Conservation (phyloP, 768 basidiomycete genomes). For the Dacryopinax primogenitus region DNA sequence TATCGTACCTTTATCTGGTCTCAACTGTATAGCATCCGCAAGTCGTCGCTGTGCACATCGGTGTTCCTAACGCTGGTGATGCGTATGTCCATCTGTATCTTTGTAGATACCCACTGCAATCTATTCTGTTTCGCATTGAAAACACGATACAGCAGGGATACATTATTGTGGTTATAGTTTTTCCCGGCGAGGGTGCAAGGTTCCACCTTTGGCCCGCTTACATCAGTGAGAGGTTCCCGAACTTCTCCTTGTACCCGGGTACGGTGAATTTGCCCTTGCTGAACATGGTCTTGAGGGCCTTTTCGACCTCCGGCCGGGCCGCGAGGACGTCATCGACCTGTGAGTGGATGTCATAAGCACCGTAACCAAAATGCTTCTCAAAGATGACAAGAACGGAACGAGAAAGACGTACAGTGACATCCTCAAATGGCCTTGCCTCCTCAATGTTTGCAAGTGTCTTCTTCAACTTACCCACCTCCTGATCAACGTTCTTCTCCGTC, state of each 20-base stretch:
- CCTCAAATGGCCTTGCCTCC: conserved; percentile 92
- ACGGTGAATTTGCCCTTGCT: conserved; percentile 98
- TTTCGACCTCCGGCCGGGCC: conserved; percentile 82
- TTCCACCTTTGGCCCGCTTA: conserved; percentile 31
- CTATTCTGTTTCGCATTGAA: conserved; percentile 6
- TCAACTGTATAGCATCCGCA: neutral
- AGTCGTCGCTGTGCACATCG: too few relatives aligned
- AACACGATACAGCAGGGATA: neutral
- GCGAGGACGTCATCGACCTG: conserved; percentile 80
- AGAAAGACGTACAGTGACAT: conserved; percentile 67
- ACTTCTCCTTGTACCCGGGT: conserved; percentile 93
- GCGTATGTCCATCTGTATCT: too few relatives aligned
- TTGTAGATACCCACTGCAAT: conserved; percentile 5
- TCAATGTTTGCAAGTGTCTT: conserved; percentile 93
- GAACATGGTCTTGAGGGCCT: conserved; percentile 88
- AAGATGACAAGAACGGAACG: neutral
- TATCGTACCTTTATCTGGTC: neutral
- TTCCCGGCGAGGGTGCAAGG: neutral
- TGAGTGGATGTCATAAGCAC: conserved; percentile 1
- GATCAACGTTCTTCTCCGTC: conserved; percentile 78
- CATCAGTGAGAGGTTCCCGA: conserved; percentile 85
- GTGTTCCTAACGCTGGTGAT: too few relatives aligned
- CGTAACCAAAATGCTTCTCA: too few relatives aligned
- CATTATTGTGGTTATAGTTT: neutral
- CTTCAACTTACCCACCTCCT: conserved; percentile 82